Conservation (phyloP, 306 rosid genomes). For the Prinsepia uniflora region DNA sequence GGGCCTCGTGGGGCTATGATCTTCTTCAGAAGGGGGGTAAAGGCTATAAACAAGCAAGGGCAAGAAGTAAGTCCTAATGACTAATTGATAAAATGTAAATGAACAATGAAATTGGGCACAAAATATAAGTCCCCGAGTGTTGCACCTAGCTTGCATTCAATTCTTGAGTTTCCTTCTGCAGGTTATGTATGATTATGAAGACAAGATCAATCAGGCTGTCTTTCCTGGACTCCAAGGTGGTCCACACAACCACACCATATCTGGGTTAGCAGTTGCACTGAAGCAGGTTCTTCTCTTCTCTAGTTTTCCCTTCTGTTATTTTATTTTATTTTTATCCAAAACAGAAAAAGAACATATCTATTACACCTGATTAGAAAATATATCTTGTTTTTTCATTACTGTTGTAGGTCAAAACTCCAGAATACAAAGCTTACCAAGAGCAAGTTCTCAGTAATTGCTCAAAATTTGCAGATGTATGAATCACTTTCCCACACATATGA, state of each 20-base stretch:
- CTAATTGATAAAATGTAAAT: constrained; percentile 1
- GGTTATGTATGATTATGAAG: constrained; percentile 72
- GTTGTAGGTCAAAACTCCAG: constrained; percentile 71
- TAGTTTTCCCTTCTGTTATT: not conserved
- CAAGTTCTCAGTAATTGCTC: constrained; percentile 78
- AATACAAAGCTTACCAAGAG: constrained; percentile 82
- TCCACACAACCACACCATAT: constrained; percentile 84
- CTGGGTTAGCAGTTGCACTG: constrained; percentile 87
- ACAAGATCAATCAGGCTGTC: constrained; percentile 88
- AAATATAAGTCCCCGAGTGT: constrained; percentile 19
- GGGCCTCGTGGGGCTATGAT: constrained; percentile 99
- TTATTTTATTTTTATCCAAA: not conserved
- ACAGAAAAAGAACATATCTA: not conserved
- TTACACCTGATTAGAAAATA: not conserved
- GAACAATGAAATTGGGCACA: not conserved
- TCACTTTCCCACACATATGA: not conserved
- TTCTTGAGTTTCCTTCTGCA: constrained; percentile 31
- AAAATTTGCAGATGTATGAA: constrained; percentile 66
- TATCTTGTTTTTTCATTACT: not conserved
- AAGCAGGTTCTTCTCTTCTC: constrained; percentile 53
- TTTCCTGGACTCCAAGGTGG: constrained; percentile 99
- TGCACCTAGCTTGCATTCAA: constrained; percentile 18
- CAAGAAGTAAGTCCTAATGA: constrained; percentile 63
- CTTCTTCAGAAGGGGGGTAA: constrained; percentile 84
- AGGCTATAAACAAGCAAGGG: constrained; percentile 84